Base-by-base conservation (phyloP, 192 early-diverging fungal genomes). In the Umbelopsis sp. region DNA sequence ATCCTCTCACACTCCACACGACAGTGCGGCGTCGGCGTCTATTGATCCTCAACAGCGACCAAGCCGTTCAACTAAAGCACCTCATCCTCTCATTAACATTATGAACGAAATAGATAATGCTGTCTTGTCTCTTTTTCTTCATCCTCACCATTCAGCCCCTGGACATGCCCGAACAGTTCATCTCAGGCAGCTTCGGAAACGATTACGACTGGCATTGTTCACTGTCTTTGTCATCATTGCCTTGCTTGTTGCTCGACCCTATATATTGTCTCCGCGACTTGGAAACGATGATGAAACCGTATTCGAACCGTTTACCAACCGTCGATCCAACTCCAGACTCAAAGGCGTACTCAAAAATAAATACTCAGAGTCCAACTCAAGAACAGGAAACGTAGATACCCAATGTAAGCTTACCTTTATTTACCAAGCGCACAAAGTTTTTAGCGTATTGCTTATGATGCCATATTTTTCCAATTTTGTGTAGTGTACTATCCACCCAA, bases 401-500 rank as follows among this genome's bases (percentile, higher is more conserved):
- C 66, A 67, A 45, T 67, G 66, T 67, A 68, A 26, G 47, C 20
- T 1, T 4, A 41, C 0, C 22, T 44, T 44, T 38, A 11, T 11
- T 8, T 38, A 31, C 34, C 38, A 41, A 41, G 38, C 12, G 7
- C 38, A 41, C 1, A 41, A 41, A 6, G 38, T 41, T 38, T 38
- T 6, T 6, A 1, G 38, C 38, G 4, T 11, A 41, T 41, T 41
- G 38, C 38, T 41, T 6, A 49, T 45, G 21, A 49, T 45, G 12
- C 17, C 41, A 25, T 21, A n/a, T 41, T 41, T 41, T 20, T 66
- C 44, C 32, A n/a, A 54, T 22, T 32, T 38, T 52, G 11, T n/a
- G 2, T 56, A 75, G 74, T 84, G 38, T 84, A 84, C 49, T 84
- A 73, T 66, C 80, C 82, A 21, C 80, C 80, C 4, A 78, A 75